Percentiles rank a stretch among this genome's conserved stretches.
Evolutionary conservation across 345 rosid species (phyloP).

Genomic region (Angophora floribunda): DNA sequence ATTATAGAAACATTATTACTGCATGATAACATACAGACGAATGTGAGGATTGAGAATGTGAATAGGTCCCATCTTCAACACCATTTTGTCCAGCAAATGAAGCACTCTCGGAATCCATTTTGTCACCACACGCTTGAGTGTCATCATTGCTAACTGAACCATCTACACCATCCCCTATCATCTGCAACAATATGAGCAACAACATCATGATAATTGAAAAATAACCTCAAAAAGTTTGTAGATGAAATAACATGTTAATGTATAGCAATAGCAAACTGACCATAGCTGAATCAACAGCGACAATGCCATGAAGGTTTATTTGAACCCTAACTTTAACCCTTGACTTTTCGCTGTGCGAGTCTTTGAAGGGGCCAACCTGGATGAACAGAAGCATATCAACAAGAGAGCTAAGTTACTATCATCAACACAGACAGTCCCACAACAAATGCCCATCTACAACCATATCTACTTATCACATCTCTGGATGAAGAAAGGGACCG

Average conservation of each 20-base stretch:
- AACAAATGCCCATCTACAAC: neutral
- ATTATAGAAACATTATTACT: neutral
- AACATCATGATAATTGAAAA: neutral
- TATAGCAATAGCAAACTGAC: conserved; percentile 6
- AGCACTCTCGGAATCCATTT: conserved; percentile 3
- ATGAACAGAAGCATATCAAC: neutral
- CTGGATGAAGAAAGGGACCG: neutral
- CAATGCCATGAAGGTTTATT: conserved; percentile 44
- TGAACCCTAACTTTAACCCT: conserved; percentile 42
- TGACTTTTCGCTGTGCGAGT: conserved; percentile 16
- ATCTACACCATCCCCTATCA: conserved; percentile 20
- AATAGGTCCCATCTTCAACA: conserved; percentile 8
- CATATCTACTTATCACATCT: neutral
- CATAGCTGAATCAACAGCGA: conserved; percentile 34
- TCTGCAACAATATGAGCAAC: conserved; percentile 15
- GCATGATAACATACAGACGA: conserved; percentile 16
- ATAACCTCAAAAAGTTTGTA: neutral
- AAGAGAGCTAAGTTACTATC: neutral
- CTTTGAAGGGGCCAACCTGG: conserved; percentile 49
- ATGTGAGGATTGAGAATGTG: conserved; percentile 9
- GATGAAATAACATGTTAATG: neutral
- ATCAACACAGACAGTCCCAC: neutral
- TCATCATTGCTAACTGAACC: conserved; percentile 4
- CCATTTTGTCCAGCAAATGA: conserved; percentile 9
- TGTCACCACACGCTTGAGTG: conserved; percentile 3